Evolutionary conservation across 768 basidiomycete species (phyloP).

Genomic region (Rhodotorula babjevae): DNA sequence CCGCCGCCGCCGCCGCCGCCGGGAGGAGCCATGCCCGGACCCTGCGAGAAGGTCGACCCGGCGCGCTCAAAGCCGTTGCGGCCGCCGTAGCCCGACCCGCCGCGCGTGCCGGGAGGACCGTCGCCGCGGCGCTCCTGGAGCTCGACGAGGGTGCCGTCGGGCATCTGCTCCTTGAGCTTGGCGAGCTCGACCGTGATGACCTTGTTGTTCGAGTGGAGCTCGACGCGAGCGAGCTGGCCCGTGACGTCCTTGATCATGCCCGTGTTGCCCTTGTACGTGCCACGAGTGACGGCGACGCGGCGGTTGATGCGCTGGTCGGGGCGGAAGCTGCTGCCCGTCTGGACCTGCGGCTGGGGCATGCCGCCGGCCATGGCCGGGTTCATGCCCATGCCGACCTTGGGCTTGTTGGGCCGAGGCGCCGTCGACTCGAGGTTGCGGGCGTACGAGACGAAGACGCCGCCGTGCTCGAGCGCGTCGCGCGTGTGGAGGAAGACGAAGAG

Average conservation of each 20-base stretch:
- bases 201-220: conserved; percentile 82
- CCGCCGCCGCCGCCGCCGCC: conserved; percentile 18
- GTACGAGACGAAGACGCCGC: conserved; percentile 89
- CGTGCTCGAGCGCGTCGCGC: conserved; percentile 81
- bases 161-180: conserved; percentile 35
- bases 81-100: conserved; percentile 2
- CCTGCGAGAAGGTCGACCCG: conserved; percentile 14
- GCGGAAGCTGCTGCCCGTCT: conserved; percentile 15
- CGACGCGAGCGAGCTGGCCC: conserved; percentile 77
- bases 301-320: conserved; percentile 53
- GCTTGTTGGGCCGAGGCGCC: conserved; percentile 83
- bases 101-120: conserved; percentile 10
- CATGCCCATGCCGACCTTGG: conserved; percentile 84
- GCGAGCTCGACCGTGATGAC: conserved; percentile 62
- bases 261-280: conserved; percentile 81
- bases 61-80: conserved; percentile 12
- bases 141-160: conserved; percentile 27
- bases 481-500: conserved; percentile 92
- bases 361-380: conserved; percentile 60
- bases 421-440: conserved; percentile 74
- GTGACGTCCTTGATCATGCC: conserved; percentile 95
- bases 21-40: conserved; percentile 19
- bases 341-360: conserved; percentile 46
- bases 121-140: conserved; percentile 18
- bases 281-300: conserved; percentile 73